phyloP scores from a whole-genome alignment of 108 stramenopile genomes.

The Nitzschia inconspicua region DNA sequence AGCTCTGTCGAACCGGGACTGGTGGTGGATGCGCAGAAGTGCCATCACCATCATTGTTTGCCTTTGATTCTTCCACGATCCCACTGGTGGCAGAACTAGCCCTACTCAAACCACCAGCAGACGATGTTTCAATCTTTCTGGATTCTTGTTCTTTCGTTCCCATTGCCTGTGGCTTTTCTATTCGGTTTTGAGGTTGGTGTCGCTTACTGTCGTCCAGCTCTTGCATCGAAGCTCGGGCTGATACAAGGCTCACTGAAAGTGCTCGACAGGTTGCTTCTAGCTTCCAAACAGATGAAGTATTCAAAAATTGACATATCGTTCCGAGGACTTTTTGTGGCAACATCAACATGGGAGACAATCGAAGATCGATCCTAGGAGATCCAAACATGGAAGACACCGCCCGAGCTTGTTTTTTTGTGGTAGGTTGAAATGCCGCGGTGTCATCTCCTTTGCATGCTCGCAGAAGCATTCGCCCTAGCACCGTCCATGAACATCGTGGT shows the following conservation, averaged over 20 bases:
- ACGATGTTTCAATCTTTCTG: not conserved
- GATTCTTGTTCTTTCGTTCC: not conserved
- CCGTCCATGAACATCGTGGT: slow-evolving; percentile 78
- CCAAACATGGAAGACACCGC: slow-evolving; percentile 29
- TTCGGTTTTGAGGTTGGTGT: not conserved
- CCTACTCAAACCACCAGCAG: no score
- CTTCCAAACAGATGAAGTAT: slow-evolving; percentile 17
- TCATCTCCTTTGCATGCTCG: slow-evolving; percentile 48
- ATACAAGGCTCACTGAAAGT: slow-evolving; percentile 19
- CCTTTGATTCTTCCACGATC: slow-evolving; percentile 12
- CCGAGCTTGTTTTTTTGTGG: not conserved
- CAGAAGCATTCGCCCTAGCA: slow-evolving; percentile 65
- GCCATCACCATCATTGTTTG: not conserved
- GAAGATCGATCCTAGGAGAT: slow-evolving; percentile 55
- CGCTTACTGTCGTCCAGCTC: not conserved
- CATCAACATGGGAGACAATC: slow-evolving; percentile 58
- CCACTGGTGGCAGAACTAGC: no score
- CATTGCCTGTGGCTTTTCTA: not conserved
- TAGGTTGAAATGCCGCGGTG: slow-evolving; percentile 28
- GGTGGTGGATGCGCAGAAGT: not conserved
- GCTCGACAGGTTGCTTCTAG: slow-evolving; percentile 43
- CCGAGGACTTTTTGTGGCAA: slow-evolving; percentile 48
- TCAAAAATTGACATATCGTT: slow-evolving; percentile 56
- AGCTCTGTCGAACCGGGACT: not conserved
- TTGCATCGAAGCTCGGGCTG: slow-evolving; percentile 20